Evolutionary conservation across 1,284 basidiomycete species (phyloP), one percentile per base, ranked within the genome.

Genomic region (Anthracocystis walkeri): DNA sequence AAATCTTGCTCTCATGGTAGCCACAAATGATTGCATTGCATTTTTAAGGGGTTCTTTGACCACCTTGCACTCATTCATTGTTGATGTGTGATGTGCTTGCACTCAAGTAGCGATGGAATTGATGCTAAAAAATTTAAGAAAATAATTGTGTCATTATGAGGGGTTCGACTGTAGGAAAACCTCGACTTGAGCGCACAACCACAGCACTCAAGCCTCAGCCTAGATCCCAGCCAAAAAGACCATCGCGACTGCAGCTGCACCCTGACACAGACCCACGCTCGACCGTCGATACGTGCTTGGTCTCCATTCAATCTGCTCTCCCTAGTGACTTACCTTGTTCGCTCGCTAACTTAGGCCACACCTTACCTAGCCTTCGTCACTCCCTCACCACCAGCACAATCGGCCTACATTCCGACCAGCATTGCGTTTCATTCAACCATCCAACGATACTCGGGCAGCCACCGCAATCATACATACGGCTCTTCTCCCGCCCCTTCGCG

Each of bases 171-270:
- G n/a, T n/a, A n/a, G n/a, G n/a, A n/a, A n/a, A n/a, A n/a, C n/a
- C n/a, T 45, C 21, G 42, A 11, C 20, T 23, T 46, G 14, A 25
- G 35, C 35, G 11, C 33, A 35, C 3, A 8, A 35, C 3, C 33
- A 35, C 12, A 8, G 12, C 33, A 8, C 6, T 12, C 33, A 35
- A 46, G 45, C 45, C 25, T 18, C 45, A 20, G 46, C 27, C 29
- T 49, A 18, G 11, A 2, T 12, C 27, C 18, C 33, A 33, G 35
- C 35, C 35, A 38, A 38, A 38, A 38, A 12, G 2, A 2, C n/a
- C 27, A 21, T n/a, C 33, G 10, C 3, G 12, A 31, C 33, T 51
- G 50, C 50, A 51, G 50, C 50, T 49, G 29, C 48, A 49, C 48
- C 48, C 48, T 49, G 48, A n/a, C 27, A 49, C 48, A 49, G 20